phyloP scores from a whole-genome alignment of 305 asterid genomes.

The Vinca major region DNA sequence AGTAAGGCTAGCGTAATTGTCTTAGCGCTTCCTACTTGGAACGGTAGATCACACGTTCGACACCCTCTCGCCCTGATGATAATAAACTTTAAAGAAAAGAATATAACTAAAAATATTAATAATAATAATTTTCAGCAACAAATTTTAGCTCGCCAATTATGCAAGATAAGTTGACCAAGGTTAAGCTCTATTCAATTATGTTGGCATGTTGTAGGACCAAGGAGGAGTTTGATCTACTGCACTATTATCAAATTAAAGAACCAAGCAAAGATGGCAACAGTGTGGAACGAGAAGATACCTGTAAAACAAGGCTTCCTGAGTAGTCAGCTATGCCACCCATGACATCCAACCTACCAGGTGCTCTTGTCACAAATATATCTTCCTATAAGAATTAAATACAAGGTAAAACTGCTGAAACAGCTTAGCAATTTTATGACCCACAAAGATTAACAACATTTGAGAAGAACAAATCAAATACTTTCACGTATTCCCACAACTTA shows the following conservation, averaged over 20 bases:
- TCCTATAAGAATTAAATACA: constrained; percentile 37
- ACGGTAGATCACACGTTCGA: no score
- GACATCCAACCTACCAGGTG: constrained; percentile 98
- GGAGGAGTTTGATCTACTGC: background rate
- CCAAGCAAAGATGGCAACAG: background rate
- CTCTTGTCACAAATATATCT: constrained; percentile 85
- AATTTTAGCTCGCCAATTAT: background rate
- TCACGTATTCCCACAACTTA: background rate
- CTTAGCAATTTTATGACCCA: background rate
- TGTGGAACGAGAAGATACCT: constrained; percentile 36
- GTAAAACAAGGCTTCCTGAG: constrained; percentile 98
- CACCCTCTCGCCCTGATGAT: no score
- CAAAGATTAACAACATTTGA: background rate
- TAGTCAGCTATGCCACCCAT: constrained; percentile 99
- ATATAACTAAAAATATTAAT: no score
- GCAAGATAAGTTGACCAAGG: background rate
- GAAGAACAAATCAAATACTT: background rate
- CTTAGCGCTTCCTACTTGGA: no score
- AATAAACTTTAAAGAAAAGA: no score
- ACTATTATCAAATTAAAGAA: background rate
- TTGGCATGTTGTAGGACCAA: no score
- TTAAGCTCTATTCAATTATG: background rate
- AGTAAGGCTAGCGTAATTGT: no score
- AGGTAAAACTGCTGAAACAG: background rate
- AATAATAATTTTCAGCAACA: background rate